phyloP scores from a whole-genome alignment of 148 eudicot genomes.

The Dianthus caryophyllus region DNA sequence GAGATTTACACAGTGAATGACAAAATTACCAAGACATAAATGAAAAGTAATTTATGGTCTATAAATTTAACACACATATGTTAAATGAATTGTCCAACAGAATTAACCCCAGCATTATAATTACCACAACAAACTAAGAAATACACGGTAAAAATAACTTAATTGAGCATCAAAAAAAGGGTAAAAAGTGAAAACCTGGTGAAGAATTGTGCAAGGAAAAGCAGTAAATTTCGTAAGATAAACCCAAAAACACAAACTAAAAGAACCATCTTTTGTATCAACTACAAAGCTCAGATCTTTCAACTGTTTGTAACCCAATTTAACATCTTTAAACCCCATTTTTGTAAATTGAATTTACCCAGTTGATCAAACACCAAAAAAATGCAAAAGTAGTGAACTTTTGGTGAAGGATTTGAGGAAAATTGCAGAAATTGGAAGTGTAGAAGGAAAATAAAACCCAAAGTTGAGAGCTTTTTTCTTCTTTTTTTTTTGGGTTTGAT shows the following conservation, averaged over 20 bases:
- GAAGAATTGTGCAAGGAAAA: slow-evolving; percentile 11
- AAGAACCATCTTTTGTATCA: neutral
- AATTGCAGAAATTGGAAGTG: no score
- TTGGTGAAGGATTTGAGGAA: no score
- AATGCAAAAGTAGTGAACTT: no score
- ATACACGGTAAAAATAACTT: no score
- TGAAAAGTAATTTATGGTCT: no score
- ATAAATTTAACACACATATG: no score
- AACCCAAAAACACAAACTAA: slow-evolving; percentile 11
- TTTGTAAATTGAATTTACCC: neutral
- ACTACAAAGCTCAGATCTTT: neutral
- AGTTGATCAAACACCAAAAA: neutral
- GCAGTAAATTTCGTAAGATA: neutral
- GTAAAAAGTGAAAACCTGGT: neutral
- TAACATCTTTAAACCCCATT: neutral
- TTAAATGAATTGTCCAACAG: neutral
- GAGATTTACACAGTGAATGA: no score
- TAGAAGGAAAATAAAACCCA: no score
- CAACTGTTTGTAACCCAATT: slow-evolving; percentile 17
- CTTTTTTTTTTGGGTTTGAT: no score
- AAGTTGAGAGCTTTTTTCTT: no score
- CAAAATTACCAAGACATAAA: no score
- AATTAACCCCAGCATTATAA: neutral
- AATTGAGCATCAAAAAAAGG: neutral
- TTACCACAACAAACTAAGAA: neutral